Percentiles rank a stretch among this genome's conserved stretches.
phyloP scores from a whole-genome alignment of 768 basidiomycete species.

The Cystobasidium tubakii region DNA sequence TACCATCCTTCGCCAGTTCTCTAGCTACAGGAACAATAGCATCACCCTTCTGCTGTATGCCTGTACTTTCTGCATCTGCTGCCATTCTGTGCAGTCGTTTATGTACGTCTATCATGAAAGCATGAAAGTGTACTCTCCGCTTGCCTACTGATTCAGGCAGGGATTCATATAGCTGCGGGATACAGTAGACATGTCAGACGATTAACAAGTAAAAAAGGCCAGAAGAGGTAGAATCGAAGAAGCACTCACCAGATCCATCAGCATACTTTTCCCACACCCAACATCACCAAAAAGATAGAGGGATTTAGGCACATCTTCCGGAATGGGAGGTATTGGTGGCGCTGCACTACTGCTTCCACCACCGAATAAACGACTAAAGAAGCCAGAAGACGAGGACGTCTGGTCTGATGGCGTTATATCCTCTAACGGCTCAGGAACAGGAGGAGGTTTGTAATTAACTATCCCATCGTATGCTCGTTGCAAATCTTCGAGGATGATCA shows the following conservation, averaged over 20 bases:
- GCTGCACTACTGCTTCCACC: conserved; percentile 20
- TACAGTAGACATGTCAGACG: background rate
- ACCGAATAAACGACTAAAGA: background rate
- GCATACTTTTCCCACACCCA: conserved; percentile 96
- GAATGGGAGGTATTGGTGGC: conserved; percentile 40
- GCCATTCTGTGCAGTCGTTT: conserved; percentile 82
- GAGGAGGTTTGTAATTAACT: conserved; percentile 64
- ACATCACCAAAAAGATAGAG: conserved; percentile 95
- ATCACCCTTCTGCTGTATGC: conserved; percentile 55
- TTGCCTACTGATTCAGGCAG: conserved; percentile 51
- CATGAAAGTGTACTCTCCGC: conserved; percentile 92
- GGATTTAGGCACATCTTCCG: conserved; percentile 64
- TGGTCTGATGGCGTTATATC: conserved; percentile 43
- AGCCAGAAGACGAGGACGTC: conserved; percentile 23
- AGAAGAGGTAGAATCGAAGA: conserved; percentile 75
- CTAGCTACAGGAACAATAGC: conserved; percentile 80
- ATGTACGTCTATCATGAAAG: conserved; percentile 98
- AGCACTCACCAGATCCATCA: conserved; percentile 71
- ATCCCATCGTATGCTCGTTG: conserved; percentile 73
- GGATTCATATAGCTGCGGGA: conserved; percentile 39
- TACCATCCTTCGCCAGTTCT: conserved; percentile 75
- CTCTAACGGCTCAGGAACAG: conserved; percentile 53
- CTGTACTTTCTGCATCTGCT: conserved; percentile 58
- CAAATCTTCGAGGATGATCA: conserved; percentile 71
- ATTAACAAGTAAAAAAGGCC: background rate